A percentile compares a stretch with the other conserved stretches of the same genome.
These are phyloP conservation scores for Zygotorulaspora florentina DNA, from an alignment of 805 yeast species.

Conservation along the genomic window DNA sequence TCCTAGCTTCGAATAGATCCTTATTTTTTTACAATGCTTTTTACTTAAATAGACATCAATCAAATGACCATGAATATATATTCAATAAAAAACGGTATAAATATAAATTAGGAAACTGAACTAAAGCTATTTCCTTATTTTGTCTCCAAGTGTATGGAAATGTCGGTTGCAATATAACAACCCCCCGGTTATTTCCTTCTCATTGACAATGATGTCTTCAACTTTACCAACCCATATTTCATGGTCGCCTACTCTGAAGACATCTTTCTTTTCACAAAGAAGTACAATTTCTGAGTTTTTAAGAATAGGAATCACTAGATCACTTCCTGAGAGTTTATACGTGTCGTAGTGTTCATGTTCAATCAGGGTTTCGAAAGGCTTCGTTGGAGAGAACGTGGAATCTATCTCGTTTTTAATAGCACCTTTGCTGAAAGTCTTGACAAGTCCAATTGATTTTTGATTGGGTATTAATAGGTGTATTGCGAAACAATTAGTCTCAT, in stretches of 20 bases:
- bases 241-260: constrained; percentile 69
- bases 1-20: constrained; percentile 12
- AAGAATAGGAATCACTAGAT: constrained; percentile 50
- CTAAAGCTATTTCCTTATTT: constrained; percentile 12
- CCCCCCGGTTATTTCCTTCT: constrained; percentile 50
- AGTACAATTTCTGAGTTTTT: constrained; percentile 54
- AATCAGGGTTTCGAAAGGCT: constrained; percentile 50
- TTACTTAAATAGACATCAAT: background rate
- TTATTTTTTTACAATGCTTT: background rate
- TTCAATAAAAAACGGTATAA: background rate
- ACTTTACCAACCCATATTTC: constrained; percentile 89
- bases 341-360: constrained; percentile 35
- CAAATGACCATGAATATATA: background rate
- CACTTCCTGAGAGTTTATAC: constrained; percentile 20
- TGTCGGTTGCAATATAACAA: constrained; percentile 58
- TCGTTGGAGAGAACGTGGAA: constrained; percentile 35
- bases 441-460: constrained; percentile 49
- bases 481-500: constrained; percentile 56
- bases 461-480: constrained; percentile 72
- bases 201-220: constrained; percentile 43
- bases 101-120: background rate
- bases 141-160: constrained; percentile 50
- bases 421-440: constrained; percentile 61
- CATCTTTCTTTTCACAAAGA: constrained; percentile 53
- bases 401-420: constrained; percentile 35